phyloP scores from a whole-genome alignment of 257 asterid genomes.

The Solanum pinnatisectum region DNA sequence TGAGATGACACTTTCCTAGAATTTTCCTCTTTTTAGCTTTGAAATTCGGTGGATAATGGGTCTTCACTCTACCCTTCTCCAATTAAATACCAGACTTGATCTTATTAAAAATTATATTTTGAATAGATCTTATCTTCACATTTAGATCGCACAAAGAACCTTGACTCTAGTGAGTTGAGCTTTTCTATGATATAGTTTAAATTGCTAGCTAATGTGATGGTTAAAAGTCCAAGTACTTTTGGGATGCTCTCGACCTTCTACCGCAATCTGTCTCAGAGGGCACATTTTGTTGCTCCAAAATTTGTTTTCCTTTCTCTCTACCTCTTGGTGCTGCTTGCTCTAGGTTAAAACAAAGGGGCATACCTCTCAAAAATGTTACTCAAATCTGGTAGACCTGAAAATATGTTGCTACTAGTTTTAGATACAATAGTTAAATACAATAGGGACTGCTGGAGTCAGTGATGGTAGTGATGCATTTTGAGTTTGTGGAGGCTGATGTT shows the following conservation, averaged over 20 bases:
- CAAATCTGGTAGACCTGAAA: neutral
- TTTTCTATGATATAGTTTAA: neutral
- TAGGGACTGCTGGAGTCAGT: neutral
- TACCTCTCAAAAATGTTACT: neutral
- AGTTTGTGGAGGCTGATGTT: neutral
- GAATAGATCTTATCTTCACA: neutral
- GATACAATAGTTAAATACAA: neutral
- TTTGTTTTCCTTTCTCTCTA: neutral
- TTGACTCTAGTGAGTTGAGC: neutral
- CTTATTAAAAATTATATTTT: neutral
- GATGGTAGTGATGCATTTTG: neutral
- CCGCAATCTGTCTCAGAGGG: neutral
- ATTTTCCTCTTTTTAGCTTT: neutral
- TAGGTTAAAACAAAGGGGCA: neutral
- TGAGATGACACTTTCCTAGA: neutral
- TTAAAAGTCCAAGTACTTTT: neutral
- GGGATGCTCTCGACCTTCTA: neutral
- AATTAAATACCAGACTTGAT: neutral
- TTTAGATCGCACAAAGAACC: neutral
- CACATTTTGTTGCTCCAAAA: neutral
- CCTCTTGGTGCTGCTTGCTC: neutral
- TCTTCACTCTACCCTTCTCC: neutral
- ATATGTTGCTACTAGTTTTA: neutral
- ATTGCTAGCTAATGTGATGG: neutral
- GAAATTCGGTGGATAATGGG: neutral